Percentiles rank a stretch among this genome's conserved stretches.
phyloP scores from a whole-genome alignment of 2,329 filamentous ascomycete species.

The Fusarium globosum region DNA sequence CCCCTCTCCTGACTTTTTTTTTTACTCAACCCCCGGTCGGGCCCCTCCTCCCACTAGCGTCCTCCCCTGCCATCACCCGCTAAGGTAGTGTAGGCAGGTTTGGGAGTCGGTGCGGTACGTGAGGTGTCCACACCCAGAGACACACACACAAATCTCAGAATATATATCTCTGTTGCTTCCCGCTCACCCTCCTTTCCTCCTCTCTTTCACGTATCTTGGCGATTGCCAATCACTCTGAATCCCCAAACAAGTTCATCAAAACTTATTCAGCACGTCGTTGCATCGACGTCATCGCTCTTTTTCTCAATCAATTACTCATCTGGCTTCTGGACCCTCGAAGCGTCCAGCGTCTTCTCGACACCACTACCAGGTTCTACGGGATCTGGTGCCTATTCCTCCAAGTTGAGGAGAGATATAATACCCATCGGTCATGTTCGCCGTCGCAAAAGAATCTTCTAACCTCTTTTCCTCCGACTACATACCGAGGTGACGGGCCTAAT shows the following conservation, averaged over 20 bases:
- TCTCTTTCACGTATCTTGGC: constrained; percentile 51
- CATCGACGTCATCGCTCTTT: constrained; percentile 47
- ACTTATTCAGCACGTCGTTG: constrained; percentile 38
- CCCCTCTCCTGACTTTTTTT: no score
- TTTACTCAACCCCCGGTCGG: constrained; percentile 43
- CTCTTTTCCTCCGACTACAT: constrained; percentile 70
- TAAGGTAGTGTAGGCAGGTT: constrained; percentile 33
- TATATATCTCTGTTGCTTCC: constrained; percentile 50
- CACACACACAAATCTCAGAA: constrained; percentile 44
- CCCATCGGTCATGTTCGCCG: constrained; percentile 65
- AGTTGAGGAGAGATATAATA: constrained; percentile 49
- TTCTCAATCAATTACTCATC: constrained; percentile 4
- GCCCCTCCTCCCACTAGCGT: constrained; percentile 29
- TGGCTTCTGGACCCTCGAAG: constrained; percentile 43
- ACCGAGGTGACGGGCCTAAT: constrained; percentile 69
- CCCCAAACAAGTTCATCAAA: constrained; percentile 27
- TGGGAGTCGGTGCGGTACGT: constrained; percentile 36
- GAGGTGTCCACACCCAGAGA: constrained; percentile 27
- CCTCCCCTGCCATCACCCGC: constrained; percentile 34
- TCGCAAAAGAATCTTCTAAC: constrained; percentile 64
- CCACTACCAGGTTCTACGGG: constrained; percentile 44
- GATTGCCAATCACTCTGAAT: constrained; percentile 51
- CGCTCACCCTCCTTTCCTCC: constrained; percentile 44
- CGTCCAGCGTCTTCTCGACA: constrained; percentile 45
- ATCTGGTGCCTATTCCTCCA: constrained; percentile 48